phyloP scores from a whole-genome alignment of 108 stramenopile genomes.

The Skeletonema tropicum region DNA sequence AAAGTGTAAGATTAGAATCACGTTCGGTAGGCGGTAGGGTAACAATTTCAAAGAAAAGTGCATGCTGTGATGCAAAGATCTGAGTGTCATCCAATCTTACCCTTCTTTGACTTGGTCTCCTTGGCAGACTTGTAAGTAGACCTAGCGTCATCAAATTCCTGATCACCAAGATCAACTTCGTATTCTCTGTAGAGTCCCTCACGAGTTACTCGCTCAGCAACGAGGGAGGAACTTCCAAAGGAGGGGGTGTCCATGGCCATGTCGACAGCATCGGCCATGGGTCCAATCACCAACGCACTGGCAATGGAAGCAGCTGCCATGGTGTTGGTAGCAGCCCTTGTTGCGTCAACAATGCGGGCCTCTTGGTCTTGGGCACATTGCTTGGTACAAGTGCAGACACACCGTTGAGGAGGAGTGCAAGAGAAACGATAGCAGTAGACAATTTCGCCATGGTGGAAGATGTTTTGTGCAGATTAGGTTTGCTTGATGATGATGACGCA shows the following conservation, averaged over 20 bases:
- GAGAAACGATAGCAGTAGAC: slow-evolving; percentile 20
- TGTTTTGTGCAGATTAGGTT: neutral
- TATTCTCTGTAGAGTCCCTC: slow-evolving; percentile 86
- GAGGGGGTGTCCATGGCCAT: slow-evolving; percentile 41
- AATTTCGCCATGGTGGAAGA: slow-evolving; percentile 48
- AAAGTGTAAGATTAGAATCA: neutral
- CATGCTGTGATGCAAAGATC: slow-evolving; percentile 36
- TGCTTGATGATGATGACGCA: neutral
- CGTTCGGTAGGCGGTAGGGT: neutral
- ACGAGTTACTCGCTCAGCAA: slow-evolving; percentile 75
- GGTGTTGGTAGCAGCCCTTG: slow-evolving; percentile 28
- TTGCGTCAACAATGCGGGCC: slow-evolving; percentile 30
- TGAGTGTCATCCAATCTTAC: slow-evolving; percentile 58
- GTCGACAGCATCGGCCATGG: slow-evolving; percentile 66
- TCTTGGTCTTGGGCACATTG: slow-evolving; percentile 36
- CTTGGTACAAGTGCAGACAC: slow-evolving; percentile 39
- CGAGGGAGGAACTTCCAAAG: slow-evolving; percentile 62
- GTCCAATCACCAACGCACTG: slow-evolving; percentile 38
- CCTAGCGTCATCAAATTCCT: slow-evolving; percentile 75
- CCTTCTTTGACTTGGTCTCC: slow-evolving; percentile 91
- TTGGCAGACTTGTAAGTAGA: slow-evolving; percentile 88
- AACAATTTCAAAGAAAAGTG: neutral
- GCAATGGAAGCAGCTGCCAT: slow-evolving; percentile 44
- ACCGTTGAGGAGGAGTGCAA: slow-evolving; percentile 27
- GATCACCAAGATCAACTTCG: slow-evolving; percentile 74